A percentile compares a stretch with the other conserved stretches of the same genome.
Conservation (phyloP, 257 asterid species). For the Solanum sejunctum region DNA sequence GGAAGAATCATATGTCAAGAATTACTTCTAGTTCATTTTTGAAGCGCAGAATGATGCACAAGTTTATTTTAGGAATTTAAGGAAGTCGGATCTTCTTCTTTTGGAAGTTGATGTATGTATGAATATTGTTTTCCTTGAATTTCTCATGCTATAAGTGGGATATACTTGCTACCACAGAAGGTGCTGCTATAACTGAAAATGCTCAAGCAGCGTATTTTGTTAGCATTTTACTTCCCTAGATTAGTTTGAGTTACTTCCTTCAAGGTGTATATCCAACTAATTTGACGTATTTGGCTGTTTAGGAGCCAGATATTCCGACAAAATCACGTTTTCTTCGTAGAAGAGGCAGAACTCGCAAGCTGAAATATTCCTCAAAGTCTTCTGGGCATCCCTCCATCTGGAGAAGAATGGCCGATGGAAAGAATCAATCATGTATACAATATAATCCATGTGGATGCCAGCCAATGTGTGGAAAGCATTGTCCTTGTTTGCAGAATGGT, state of each 20-base stretch:
- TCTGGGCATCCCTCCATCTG: slow-evolving; percentile 97
- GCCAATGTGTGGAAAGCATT: slow-evolving; percentile 76
- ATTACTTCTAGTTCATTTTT: background rate
- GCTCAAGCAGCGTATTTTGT: background rate
- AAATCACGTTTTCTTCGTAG: slow-evolving; percentile 81
- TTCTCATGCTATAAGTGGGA: background rate
- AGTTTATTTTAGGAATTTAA: background rate
- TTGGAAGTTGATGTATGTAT: background rate
- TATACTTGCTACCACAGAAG: background rate
- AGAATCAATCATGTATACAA: slow-evolving; percentile 60
- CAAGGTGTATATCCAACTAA: background rate
- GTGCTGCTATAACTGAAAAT: background rate
- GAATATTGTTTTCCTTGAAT: background rate
- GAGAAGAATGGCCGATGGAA: slow-evolving; percentile 89
- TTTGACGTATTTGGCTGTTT: background rate
- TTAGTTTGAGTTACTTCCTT: background rate
- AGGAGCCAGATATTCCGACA: slow-evolving; percentile 49
- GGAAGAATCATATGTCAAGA: background rate
- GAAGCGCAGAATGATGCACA: background rate
- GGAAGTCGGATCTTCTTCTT: background rate
- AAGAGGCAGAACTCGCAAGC: slow-evolving; percentile 83
- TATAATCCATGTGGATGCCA: slow-evolving; percentile 75
- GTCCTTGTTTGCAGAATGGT: slow-evolving; percentile 74
- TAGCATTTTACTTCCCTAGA: background rate
- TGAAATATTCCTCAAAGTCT: slow-evolving; percentile 86